phyloP scores from a whole-genome alignment of 305 asterid species.

The Striga hermonthica region DNA sequence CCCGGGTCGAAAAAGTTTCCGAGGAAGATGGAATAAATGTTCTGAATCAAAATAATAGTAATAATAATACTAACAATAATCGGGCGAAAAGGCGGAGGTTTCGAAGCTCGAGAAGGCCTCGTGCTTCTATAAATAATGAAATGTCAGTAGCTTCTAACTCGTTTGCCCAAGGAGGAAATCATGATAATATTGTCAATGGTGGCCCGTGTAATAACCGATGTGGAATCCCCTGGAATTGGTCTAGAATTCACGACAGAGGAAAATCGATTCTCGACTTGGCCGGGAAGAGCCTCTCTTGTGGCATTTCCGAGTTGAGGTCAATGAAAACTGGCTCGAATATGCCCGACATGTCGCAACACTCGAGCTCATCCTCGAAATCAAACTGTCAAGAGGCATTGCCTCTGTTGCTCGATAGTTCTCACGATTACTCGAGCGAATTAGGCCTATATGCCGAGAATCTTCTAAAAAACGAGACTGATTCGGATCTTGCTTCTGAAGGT shows the following conservation, averaged over 20 bases:
- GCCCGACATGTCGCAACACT: slow-evolving; percentile 48
- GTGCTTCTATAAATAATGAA: slow-evolving; percentile 57
- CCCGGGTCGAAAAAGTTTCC: slow-evolving; percentile 31
- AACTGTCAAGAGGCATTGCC: slow-evolving; percentile 73
- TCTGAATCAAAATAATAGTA: slow-evolving; percentile 39
- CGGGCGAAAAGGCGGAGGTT: slow-evolving; percentile 70
- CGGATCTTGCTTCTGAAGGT: slow-evolving; percentile 83
- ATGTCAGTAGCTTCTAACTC: slow-evolving; percentile 91
- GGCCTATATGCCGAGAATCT: slow-evolving; percentile 79
- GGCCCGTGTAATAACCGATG: too few species aligned
- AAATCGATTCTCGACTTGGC: slow-evolving; percentile 86
- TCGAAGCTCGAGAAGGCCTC: slow-evolving; percentile 65
- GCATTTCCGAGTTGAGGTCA: slow-evolving; percentile 72
- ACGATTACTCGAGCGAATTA: slow-evolving; percentile 85
- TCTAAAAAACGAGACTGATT: slow-evolving; percentile 64
- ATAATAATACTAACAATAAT: slow-evolving; percentile 38
- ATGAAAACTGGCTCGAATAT: slow-evolving; percentile 52
- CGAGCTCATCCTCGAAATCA: slow-evolving; percentile 65
- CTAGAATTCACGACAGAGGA: slow-evolving; percentile 83
- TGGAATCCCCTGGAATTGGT: slow-evolving; percentile 96
- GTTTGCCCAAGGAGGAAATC: too few species aligned
- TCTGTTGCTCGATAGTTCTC: slow-evolving; percentile 73
- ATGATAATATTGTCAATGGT: slow-evolving; percentile 48
- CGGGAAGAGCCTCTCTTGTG: slow-evolving; percentile 91
- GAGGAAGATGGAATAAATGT: slow-evolving; percentile 35